Evolutionary conservation across 805 yeast genomes (phyloP).

Genomic region (Clavispora fructus): DNA sequence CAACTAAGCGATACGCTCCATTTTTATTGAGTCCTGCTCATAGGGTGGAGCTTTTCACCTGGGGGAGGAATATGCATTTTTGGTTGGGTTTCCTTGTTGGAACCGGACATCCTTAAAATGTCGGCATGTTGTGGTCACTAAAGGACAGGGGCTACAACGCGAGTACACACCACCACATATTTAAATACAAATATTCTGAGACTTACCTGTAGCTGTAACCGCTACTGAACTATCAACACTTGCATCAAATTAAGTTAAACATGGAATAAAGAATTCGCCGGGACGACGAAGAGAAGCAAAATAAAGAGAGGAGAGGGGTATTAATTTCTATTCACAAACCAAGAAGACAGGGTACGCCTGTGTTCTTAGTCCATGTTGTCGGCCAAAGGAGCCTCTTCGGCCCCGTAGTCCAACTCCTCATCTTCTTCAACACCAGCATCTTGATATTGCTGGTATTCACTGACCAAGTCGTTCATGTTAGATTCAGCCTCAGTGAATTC

Average conservation of each 20-base stretch:
- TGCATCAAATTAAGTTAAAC: constrained; percentile 3
- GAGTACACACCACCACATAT: not conserved
- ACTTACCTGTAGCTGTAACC: not conserved
- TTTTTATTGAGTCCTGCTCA: not conserved
- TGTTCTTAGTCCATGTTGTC: constrained; percentile 38
- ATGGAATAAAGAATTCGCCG: constrained; percentile 4
- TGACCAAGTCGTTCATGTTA: constrained; percentile 81
- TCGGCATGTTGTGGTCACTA: not conserved
- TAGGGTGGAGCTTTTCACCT: not conserved
- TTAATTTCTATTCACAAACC: not conserved
- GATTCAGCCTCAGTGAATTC: constrained; percentile 94
- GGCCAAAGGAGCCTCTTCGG: constrained; percentile 57
- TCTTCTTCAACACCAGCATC: constrained; percentile 75
- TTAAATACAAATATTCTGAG: not conserved
- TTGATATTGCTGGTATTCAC: constrained; percentile 89
- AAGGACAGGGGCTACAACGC: not conserved
- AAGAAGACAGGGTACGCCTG: not conserved
- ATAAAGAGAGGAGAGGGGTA: constrained; percentile 3
- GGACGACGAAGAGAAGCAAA: not conserved
- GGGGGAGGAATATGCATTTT: not conserved
- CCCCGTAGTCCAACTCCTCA: constrained; percentile 63
- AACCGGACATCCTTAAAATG: not conserved
- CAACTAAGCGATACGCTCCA: constrained; percentile 8
- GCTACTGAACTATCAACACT: not conserved
- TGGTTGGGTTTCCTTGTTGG: not conserved